Base-by-base conservation (phyloP, 2,329 filamentous ascomycete species). In the Penicillium griseofulvum region DNA sequence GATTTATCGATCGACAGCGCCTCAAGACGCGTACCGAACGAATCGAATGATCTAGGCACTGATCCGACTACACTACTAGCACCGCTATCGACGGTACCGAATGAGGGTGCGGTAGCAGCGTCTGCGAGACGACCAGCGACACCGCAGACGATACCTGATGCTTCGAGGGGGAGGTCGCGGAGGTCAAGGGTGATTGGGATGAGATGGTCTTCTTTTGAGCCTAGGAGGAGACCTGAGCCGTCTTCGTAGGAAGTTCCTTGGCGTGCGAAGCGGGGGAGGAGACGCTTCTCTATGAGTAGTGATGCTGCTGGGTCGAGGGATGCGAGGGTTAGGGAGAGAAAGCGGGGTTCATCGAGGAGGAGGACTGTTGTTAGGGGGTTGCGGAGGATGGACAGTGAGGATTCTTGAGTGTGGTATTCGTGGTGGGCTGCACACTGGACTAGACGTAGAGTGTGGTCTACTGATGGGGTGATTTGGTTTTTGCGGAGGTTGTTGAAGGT, bases 131-230 rank as follows among this genome's bases (percentile, higher is more conserved):
- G 83, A 26, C 91, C 90, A 0, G 93, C 92, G 2, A 99, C 90
- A 28, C 94, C 93, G 64, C 92, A 97, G 4, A 99, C 91, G 55
- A 99, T 97, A 22, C 93, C 93, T 0, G 92, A 96, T 8, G 91
- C 91, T 71, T 96, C 91, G 39, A 93, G 81, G 0, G 93, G 90
- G 38, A 97, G 78, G 39, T 85, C 85, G 19, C 84, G 85, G 26
- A 99, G 81, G 65, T 97, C 91, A 4, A 99, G 81, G 55, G 91
- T 93, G 64, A 99, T 94, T 1, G 94, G 91, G 1, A 95, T 85
- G 33, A 92, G 80, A 55, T 84, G 85, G 61, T 86, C 86, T 44
- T 76, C 74, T 44, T 84, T 89, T 57, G 87, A 83, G 12, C 90
- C 91, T 0, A 96, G 83, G 2, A 97, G 77, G 0, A 90, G 83